A percentile compares a stretch with the other conserved stretches of the same genome.
phyloP scores from a whole-genome alignment of 768 basidiomycete genomes.

The Russula sp. region DNA sequence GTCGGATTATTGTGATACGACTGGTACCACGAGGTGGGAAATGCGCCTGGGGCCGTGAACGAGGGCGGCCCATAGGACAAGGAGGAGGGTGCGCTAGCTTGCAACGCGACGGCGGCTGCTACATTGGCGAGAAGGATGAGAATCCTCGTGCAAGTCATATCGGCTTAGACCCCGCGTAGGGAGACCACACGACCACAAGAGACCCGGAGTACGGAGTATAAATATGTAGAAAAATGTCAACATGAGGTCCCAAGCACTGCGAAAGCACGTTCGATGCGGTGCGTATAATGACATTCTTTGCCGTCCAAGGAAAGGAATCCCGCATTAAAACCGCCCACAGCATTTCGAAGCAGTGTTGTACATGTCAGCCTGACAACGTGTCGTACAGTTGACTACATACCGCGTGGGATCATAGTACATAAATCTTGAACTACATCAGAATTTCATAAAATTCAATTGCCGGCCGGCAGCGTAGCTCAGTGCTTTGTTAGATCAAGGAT shows the following conservation, averaged over 20 bases:
- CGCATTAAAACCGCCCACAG: too few species aligned
- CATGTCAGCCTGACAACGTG: too few species aligned
- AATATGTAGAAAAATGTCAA: neutral
- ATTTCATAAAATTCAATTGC: too few species aligned
- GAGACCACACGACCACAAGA: neutral
- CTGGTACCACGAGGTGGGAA: conserved; percentile 58
- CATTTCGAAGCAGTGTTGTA: too few species aligned
- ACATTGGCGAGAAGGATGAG: conserved; percentile 6
- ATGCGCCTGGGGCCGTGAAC: conserved; percentile 54
- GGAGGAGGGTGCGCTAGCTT: conserved; percentile 1
- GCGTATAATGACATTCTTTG: too few species aligned
- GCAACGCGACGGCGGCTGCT: conserved; percentile 2
- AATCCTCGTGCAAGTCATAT: conserved; percentile 1
- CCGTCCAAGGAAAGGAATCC: too few species aligned
- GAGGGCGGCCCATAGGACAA: conserved; percentile 35
- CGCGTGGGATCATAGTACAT: too few species aligned
- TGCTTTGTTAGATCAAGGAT: neutral
- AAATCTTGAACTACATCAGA: too few species aligned
- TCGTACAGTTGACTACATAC: too few species aligned
- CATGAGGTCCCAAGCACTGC: too few species aligned
- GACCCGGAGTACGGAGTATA: neutral
- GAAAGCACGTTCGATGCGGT: too few species aligned
- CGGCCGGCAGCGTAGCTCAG: neutral
- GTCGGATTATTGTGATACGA: conserved; percentile 69
- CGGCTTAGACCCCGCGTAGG: neutral